Conservation (phyloP, 305 asterid species). For the Solanum aculeatissimum region DNA sequence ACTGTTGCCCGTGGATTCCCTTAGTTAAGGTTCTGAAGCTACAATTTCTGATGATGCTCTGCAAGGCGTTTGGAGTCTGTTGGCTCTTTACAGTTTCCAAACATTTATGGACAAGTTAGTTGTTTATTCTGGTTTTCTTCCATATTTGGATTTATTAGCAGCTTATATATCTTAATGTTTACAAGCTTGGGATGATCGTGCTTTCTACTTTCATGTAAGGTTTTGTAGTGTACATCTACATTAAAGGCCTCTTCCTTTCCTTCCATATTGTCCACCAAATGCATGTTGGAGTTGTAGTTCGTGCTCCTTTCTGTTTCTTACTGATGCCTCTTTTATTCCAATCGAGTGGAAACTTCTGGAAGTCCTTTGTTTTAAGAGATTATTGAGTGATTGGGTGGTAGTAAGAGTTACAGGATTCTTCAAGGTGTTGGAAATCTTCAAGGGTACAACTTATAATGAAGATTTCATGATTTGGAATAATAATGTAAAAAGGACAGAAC, state of each 20-base stretch:
- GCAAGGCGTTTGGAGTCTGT: conserved; percentile 57
- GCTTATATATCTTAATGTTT: neutral
- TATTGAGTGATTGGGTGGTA: neutral
- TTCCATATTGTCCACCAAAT: neutral
- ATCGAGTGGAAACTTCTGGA: neutral
- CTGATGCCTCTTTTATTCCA: neutral
- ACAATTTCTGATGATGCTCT: conserved; percentile 64
- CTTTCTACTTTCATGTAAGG: neutral
- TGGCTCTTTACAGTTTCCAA: conserved; percentile 68
- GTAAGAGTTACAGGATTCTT: neutral
- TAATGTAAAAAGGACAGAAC: neutral
- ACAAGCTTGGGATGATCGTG: neutral
- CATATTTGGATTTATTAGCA: neutral
- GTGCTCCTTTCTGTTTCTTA: neutral
- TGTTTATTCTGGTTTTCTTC: neutral
- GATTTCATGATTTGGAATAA: neutral
- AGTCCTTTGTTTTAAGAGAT: neutral
- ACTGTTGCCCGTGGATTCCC: conserved; percentile 59
- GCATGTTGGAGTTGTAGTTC: neutral
- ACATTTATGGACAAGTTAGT: conserved; percentile 68
- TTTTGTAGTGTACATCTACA: neutral
- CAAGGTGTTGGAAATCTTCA: neutral
- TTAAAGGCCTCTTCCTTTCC: neutral
- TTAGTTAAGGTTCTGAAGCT: conserved; percentile 52
- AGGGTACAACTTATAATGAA: neutral